Evolutionary conservation across 345 rosid genomes (phyloP), one percentile per base, ranked within the genome.

Genomic region (Alliaria petiolata): DNA sequence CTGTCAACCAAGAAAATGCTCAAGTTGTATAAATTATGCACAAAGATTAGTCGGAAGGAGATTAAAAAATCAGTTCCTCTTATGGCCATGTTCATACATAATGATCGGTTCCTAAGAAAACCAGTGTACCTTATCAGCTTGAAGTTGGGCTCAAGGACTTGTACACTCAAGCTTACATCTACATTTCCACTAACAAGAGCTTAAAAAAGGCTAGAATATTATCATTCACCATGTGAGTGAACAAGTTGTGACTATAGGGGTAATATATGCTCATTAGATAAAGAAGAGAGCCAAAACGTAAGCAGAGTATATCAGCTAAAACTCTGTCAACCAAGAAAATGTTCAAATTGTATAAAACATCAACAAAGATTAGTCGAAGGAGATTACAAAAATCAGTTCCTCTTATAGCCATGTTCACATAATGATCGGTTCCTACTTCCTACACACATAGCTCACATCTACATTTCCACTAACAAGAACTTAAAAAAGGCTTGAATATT

Each of bases 221-320:
- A 40, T 67, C 73, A 67, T 16, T 59, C 6, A 44, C 57, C 50
- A 45, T n/a, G 43, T 55, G 4, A 7, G 52, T 67, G 59, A 59
- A 22, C 35, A 50, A 31, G 12, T n/a, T 33, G 42, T 16, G 28
- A 26, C 28, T 26, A 3, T 72, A 54, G 50, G 7, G 25, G 33
- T n/a, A n/a, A 55, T 43, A 52, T 28, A 55, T 43, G 7, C 30
- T 20, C 47, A 38, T 19, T 31, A 31, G 25, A 49, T 60, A 16
- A 1, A 70, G 0, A 49, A 49, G 19, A 50, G 6, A 36, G 16
- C n/a, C n/a, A 46, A 58, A 47, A 10, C 40, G 28, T 44, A 46
- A 30, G 38, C 31, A n/a, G n/a, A 30, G 0, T 22, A 22, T 28
- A 49, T 20, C 53, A 47, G 28, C 28, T 22, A 26, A 49, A 49